A percentile compares a stretch with the other conserved stretches of the same genome.
These are phyloP conservation scores for Fraxinus velutina DNA, from an alignment of 305 asterid genomes.

Conservation along the genomic window DNA sequence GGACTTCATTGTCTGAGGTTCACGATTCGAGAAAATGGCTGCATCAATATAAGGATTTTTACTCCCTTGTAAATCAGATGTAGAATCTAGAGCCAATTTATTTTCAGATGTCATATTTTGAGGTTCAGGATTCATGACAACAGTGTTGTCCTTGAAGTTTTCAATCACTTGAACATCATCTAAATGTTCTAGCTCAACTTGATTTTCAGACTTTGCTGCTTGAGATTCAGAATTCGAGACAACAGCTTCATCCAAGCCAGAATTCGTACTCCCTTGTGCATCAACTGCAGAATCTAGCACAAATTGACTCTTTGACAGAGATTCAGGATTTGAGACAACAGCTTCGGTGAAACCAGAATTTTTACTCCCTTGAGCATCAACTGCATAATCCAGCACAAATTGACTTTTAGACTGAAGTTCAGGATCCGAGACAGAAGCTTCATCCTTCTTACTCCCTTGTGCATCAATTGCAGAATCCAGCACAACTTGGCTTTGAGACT, in stretches of 20 bases:
- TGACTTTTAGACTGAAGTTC: constrained; percentile 1
- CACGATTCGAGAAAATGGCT: constrained; percentile 16
- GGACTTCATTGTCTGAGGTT: constrained; percentile 13
- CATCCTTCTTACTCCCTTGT: constrained; percentile 16
- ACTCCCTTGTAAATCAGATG: constrained; percentile 13
- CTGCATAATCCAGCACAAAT: constrained; percentile 10
- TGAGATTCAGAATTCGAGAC: constrained; percentile 1
- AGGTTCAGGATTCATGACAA: not conserved
- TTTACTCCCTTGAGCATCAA: constrained; percentile 15
- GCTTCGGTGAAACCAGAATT: constrained; percentile 5
- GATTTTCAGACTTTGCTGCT: constrained; percentile 10
- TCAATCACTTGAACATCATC: not conserved
- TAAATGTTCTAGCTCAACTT: not conserved
- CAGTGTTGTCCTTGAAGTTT: not conserved
- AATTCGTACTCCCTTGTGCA: not conserved
- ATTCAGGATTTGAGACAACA: not conserved
- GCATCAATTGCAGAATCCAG: constrained; percentile 14
- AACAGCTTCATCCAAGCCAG: constrained; percentile 3
- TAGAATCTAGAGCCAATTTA: constrained; percentile 4
- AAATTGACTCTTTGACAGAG: not conserved
- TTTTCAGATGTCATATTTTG: not conserved
- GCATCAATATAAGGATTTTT: not conserved
- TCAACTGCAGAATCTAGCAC: constrained; percentile 1
- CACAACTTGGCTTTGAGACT: not conserved
- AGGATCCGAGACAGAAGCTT: constrained; percentile 9